phyloP scores from a whole-genome alignment of 1,139 yeast genomes.

The Nematodospora anomalae region DNA sequence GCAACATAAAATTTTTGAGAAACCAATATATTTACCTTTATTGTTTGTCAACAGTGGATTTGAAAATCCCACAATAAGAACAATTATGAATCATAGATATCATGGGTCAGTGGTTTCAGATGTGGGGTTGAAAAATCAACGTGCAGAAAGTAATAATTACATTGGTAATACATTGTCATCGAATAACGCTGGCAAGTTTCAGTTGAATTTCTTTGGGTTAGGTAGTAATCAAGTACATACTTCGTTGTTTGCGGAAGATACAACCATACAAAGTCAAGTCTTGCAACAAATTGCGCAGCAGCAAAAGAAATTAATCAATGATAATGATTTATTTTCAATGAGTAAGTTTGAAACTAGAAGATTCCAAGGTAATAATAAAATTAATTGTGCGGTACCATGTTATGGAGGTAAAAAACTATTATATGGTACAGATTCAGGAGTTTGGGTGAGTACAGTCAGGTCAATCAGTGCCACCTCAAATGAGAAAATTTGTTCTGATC shows the following conservation, averaged over 20 bases:
- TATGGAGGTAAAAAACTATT: constrained; percentile 91
- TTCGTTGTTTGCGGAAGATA: constrained; percentile 49
- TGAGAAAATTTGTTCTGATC: constrained; percentile 61
- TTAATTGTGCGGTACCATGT: constrained; percentile 90
- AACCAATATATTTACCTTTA: constrained; percentile 89
- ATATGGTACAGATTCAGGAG: constrained; percentile 91
- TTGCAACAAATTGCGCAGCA: constrained; percentile 78
- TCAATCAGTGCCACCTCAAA: constrained; percentile 45
- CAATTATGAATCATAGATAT: constrained; percentile 38
- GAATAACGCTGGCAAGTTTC: constrained; percentile 38
- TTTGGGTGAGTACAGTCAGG: constrained; percentile 71
- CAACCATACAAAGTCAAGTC: constrained; percentile 72
- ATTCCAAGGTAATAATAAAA: constrained; percentile 69
- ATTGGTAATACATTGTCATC: constrained; percentile 29
- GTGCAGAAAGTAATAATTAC: constrained; percentile 28
- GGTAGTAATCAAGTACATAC: constrained; percentile 48
- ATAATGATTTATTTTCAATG: constrained; percentile 77
- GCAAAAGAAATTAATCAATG: constrained; percentile 68
- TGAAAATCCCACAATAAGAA: constrained; percentile 66
- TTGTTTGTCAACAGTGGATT: constrained; percentile 75
- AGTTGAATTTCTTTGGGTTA: constrained; percentile 47
- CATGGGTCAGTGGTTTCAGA: constrained; percentile 45
- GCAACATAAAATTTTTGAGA: constrained; percentile 85
- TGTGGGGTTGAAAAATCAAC: constrained; percentile 30
- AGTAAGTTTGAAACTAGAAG: constrained; percentile 72